A percentile compares a stretch with the other conserved stretches of the same genome.
phyloP scores from a whole-genome alignment of 1,139 yeast genomes.

The Candida albicans region DNA sequence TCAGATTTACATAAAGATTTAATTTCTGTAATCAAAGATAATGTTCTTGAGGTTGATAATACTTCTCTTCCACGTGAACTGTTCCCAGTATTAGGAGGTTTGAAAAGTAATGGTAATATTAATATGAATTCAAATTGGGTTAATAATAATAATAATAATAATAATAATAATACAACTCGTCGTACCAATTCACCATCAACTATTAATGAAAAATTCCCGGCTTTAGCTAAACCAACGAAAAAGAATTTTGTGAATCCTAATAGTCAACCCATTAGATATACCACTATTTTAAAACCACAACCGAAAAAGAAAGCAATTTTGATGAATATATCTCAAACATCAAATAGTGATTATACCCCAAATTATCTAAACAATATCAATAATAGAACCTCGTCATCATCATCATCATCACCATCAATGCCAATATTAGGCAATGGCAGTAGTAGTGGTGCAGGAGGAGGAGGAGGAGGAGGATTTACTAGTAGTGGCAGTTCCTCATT shows the following conservation, averaged over 20 bases:
- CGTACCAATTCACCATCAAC: conserved; percentile 16
- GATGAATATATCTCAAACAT: conserved; percentile 18
- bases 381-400: conserved; percentile 10
- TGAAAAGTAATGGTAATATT: conserved; percentile 16
- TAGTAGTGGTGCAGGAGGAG: background rate
- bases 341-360: conserved; percentile 29
- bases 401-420: conserved; percentile 16
- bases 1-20: conserved; percentile 30
- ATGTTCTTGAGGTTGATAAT: conserved; percentile 20
- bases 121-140: conserved; percentile 33
- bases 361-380: conserved; percentile 27
- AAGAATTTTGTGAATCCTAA: conserved; percentile 15
- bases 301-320: conserved; percentile 14
- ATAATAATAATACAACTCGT: too few species aligned
- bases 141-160: too few species aligned
- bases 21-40: conserved; percentile 24
- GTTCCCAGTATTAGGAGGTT: conserved; percentile 37
- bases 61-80: conserved; percentile 18
- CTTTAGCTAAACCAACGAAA: conserved; percentile 28
- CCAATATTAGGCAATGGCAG: conserved; percentile 18
- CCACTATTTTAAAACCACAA: conserved; percentile 37
- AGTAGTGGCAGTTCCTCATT: conserved; percentile 2
- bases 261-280: conserved; percentile 38
- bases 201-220: conserved; percentile 50
- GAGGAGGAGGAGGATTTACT: background rate